Evolutionary conservation across 2,329 filamentous ascomycete genomes (phyloP), one percentile per base, ranked within the genome.

Genomic region (Podosphaera fusca): DNA sequence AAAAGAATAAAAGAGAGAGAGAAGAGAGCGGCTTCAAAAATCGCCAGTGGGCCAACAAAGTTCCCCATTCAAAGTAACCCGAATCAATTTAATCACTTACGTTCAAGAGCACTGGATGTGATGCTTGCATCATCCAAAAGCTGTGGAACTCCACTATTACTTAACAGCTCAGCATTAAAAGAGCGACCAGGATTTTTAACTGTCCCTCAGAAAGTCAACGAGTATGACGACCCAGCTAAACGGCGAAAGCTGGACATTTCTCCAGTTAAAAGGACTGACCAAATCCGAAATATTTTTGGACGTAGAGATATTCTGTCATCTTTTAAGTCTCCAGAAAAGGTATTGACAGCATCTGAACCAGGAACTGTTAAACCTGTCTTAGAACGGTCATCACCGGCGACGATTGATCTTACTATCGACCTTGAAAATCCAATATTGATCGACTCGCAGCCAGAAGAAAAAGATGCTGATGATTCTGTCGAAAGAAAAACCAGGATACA

Each of bases 91-190:
- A 65, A 75, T n/a, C 74, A 75, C 59, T 65, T 73, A 45, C 75
- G 74, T 51, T 77, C 77, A 34, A 78, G 76, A 61, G 77, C 80
- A 3, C 67, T 84, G 36, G 80, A 80, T 62, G 74, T 80, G 55
- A 63, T 87, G 12, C 73, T 88, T 0, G 80, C 78, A 1, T 79
- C 79, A 9, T 81, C 75, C 57, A 78, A 81, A 0, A 76, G 79
- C 7, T 74, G 80, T 63, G 80, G 80, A 0, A 81, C 81, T 63
- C 76, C 82, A 2, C 61, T 72, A 2, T 64, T 82, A 2, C 75
- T 79, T 0, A 69, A 65, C 6, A 74, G 75, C 56, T 85, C 84
- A 0, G 84, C 84, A 0, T 87, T 79, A 60, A 83, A 87, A 61
- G 70, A 78, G 57, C 70, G 75, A 42, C 72, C 74, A 64, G 53